Conservation (phyloP, 2,329 filamentous ascomycete genomes). For the Calonectria honghensis region DNA sequence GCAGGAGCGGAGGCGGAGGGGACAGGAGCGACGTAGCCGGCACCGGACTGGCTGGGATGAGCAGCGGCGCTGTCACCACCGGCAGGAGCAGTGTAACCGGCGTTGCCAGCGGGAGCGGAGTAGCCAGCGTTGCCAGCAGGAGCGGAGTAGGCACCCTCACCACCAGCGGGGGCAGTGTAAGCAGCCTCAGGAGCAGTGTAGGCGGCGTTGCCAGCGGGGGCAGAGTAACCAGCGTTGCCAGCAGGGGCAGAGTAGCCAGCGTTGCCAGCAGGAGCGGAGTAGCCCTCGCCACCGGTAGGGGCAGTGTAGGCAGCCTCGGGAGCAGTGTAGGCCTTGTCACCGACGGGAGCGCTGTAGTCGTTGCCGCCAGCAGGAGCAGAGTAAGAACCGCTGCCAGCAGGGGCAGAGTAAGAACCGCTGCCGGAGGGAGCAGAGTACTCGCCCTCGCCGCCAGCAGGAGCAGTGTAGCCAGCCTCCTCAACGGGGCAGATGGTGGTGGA, state of each 20-base stretch:
- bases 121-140: neutral
- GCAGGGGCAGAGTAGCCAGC: neutral
- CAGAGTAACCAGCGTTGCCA: neutral
- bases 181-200: neutral
- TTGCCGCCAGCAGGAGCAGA: neutral
- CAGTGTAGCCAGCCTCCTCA: neutral
- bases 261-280: neutral
- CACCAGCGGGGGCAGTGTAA: neutral
- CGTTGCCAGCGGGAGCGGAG: neutral
- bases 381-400: neutral
- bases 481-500: constrained; percentile 19
- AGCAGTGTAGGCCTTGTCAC: neutral
- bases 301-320: neutral
- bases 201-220: neutral
- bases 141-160: too few relatives aligned
- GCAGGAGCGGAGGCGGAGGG: neutral
- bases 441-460: too few relatives aligned
- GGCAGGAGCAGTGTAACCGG: neutral
- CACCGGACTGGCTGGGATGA: neutral
- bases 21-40: neutral
- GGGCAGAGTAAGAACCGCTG: neutral
- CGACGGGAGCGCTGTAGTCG: neutral
- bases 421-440: neutral
- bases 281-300: neutral
- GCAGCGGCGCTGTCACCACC: neutral